Evolutionary conservation across 1,139 yeast genomes (phyloP).

Genomic region (Taphrina deformans): DNA sequence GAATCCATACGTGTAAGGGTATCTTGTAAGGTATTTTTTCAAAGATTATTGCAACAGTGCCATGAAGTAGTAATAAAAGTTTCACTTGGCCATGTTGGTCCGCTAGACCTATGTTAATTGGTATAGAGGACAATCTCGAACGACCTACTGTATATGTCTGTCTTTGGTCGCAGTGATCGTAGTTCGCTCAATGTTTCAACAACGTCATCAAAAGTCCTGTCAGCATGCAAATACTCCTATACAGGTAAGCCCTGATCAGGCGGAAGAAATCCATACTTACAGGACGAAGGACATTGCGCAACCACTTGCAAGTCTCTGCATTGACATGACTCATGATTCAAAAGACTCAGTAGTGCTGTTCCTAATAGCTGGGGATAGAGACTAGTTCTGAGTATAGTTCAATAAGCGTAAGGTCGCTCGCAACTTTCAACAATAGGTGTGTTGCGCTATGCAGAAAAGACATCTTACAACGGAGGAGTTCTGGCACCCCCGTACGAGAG

Average conservation of each 20-base stretch:
- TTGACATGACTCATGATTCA: background rate
- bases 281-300: constrained; percentile 56
- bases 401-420: no score
- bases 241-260: background rate
- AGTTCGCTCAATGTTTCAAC: constrained; percentile 55
- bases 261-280: constrained; percentile 42
- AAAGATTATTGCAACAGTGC: constrained; percentile 52
- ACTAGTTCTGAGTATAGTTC: background rate
- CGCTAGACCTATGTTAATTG: constrained; percentile 42
- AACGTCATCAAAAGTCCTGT: constrained; percentile 60
- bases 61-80: constrained; percentile 64
- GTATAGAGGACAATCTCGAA: background rate
- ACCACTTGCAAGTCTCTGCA: constrained; percentile 51
- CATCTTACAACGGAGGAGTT: no score
- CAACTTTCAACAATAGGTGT: no score
- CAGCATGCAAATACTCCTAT: constrained; percentile 46
- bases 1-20: constrained; percentile 78
- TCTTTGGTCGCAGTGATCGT: constrained; percentile 63
- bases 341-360: background rate
- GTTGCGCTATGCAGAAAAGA: no score
- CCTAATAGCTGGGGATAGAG: background rate
- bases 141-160: constrained; percentile 58
- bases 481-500: no score
- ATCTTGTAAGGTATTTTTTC: constrained; percentile 48
- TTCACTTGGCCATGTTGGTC: constrained; percentile 59